phyloP scores from a whole-genome alignment of 768 basidiomycete species.

The Lactarius tabidus region DNA sequence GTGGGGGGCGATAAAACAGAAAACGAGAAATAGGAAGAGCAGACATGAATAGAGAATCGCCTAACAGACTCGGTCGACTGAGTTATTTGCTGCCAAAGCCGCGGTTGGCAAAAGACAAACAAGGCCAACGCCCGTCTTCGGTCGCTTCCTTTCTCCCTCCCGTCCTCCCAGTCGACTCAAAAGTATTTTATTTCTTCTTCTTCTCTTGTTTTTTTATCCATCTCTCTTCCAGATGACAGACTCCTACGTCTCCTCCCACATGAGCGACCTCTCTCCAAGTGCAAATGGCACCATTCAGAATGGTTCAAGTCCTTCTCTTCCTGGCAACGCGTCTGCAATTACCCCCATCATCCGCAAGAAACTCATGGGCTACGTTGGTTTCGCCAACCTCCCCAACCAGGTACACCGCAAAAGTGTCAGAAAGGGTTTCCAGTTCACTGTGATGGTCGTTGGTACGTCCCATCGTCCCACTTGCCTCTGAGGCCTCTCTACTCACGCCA shows the following conservation, averaged over 20 bases:
- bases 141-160: conserved; percentile 43
- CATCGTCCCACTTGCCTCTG: conserved; percentile 22
- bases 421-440: conserved; percentile 98
- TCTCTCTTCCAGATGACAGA: conserved; percentile 59
- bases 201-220: conserved; percentile 25
- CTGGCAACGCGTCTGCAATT: conserved; percentile 30
- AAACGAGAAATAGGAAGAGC: neutral
- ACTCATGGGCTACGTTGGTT: conserved; percentile 92
- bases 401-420: conserved; percentile 97
- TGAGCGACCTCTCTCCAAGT: conserved; percentile 51
- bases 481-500: neutral
- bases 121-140: conserved; percentile 30
- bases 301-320: conserved; percentile 59
- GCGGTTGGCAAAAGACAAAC: conserved; percentile 40
- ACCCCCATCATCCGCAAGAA: conserved; percentile 72
- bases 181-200: conserved; percentile 23
- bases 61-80: neutral
- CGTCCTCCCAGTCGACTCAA: conserved; percentile 47
- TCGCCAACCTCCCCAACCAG: conserved; percentile 98
- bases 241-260: conserved; percentile 65
- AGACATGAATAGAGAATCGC: neutral
- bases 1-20: conserved; percentile 10
- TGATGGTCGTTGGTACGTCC: conserved; percentile 96
- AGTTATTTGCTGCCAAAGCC: conserved; percentile 50
- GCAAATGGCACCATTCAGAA: conserved; percentile 59